These are phyloP conservation scores for Cercophora samala DNA, from an alignment of 495 filamentous ascomycete genomes.

Conservation along the genomic window DNA sequence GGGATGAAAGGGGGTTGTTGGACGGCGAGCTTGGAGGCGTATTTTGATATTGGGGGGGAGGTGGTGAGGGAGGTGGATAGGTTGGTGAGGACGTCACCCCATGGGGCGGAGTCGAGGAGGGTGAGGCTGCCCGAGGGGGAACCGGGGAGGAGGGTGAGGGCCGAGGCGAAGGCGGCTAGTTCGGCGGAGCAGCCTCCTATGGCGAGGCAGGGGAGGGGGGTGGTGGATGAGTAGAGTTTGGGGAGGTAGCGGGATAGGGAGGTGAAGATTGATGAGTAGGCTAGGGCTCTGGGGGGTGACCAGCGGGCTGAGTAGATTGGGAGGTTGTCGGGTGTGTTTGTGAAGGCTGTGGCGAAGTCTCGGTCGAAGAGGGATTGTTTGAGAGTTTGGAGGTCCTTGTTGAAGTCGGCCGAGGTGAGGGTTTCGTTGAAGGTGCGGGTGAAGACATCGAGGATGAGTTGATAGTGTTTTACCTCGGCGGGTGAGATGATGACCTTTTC, in stretches of 20 bases:
- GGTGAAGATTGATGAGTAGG: conserved; percentile 65
- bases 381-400: conserved; percentile 64
- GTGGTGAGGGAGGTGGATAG: conserved; percentile 49
- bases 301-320: conserved; percentile 82
- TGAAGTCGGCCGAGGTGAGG: conserved; percentile 37
- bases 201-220: conserved; percentile 49
- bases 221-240: neutral
- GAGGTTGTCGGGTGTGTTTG: conserved; percentile 54
- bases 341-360: conserved; percentile 80
- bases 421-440: conserved; percentile 53
- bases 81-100: conserved; percentile 57
- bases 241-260: conserved; percentile 8
- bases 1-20: conserved; percentile 42
- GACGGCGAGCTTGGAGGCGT: conserved; percentile 49
- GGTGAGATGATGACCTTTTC: neutral
- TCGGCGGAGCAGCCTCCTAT: conserved; percentile 90
- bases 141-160: conserved; percentile 45
- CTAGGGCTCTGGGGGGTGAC: conserved; percentile 78
- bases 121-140: conserved; percentile 43
- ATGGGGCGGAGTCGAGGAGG: conserved; percentile 77
- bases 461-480: conserved; percentile 54
- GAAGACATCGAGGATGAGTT: conserved; percentile 76
- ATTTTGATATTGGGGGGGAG: conserved; percentile 49
- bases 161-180: conserved; percentile 68
- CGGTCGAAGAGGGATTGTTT: conserved; percentile 81